Evolutionary conservation across 2,329 filamentous ascomycete species (phyloP), one percentile per base, ranked within the genome.

Genomic region (Teratosphaeria gauchensis): DNA sequence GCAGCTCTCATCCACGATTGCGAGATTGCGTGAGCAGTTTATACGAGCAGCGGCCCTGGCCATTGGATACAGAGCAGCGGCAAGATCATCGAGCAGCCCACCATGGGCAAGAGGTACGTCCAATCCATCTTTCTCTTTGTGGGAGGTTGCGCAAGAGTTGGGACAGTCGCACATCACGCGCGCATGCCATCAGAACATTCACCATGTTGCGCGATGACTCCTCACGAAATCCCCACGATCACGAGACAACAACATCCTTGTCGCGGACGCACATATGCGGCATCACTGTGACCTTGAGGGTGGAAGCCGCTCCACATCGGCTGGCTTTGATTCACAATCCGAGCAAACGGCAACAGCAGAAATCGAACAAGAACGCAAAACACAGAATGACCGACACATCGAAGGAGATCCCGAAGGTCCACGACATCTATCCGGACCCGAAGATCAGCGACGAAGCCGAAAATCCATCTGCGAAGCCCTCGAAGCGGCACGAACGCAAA

Each of bases 41-140:
- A 19, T 48, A 19, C 42, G 42, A 48, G 42, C 42, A 48, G 42
- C 19, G 19, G 16, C 19, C 19, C 5, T 21, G 42, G 19, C 42
- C 5, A 48, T 21, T 21, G 19, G n/a, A 19, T n/a, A 19, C 1
- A 11, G 19, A 48, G 42, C 42, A 48, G 16, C 42, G 42, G 42
- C 16, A 19, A 11, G 42, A 48, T 48, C 42, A 48, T 48, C 42
- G 42, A n/a, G 42, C 31, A 21, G 63, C 62, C 61, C 63, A 62
- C 51, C 60, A 69, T 69, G 67, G 67, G 67, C 61, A 69, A 69
- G 60, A 69, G 67, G 67, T 68, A 60, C 53, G 64, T 65, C 42
- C 51, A 33, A 19, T 42, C 55, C 60, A 57, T 51, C 19, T 52
- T 59, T 61, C 55, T 56, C 35, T 54, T 21, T 48, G 42, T 48